Conservation (phyloP, 2,329 filamentous ascomycete genomes). For the Fusarium sp. region DNA sequence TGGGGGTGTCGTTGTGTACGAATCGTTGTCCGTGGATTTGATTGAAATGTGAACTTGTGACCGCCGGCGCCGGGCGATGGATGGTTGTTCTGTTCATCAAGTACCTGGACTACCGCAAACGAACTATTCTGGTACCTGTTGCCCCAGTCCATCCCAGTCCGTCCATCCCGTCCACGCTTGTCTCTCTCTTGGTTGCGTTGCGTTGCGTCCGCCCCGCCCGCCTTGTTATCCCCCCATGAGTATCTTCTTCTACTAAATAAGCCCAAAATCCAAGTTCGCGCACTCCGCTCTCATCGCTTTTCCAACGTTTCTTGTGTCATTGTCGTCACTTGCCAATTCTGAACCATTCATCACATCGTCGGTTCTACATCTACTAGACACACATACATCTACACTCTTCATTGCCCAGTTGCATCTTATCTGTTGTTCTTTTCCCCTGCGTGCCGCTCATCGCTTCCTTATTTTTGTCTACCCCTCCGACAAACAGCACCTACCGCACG, state of each 20-base stretch:
- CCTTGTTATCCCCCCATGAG: background rate
- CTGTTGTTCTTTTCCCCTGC: background rate
- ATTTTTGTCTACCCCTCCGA: constrained; percentile 41
- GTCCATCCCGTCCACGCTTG: constrained; percentile 3
- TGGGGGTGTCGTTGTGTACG: constrained; percentile 18
- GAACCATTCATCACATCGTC: constrained; percentile 17
- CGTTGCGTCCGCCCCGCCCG: constrained; percentile 9
- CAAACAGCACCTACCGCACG: constrained; percentile 7
- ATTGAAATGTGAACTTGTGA: constrained; percentile 41
- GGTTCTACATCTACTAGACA: background rate
- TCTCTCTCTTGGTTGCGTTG: background rate
- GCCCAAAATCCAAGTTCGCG: constrained; percentile 34
- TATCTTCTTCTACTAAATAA: background rate
- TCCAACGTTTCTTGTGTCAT: constrained; percentile 21
- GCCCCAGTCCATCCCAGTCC: constrained; percentile 9
- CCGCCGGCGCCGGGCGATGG: constrained; percentile 39
- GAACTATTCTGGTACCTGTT: constrained; percentile 20
- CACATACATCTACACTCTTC: background rate
- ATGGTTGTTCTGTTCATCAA: background rate
- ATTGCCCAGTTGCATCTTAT: background rate
- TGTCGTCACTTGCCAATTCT: constrained; percentile 29
- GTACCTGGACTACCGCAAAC: constrained; percentile 32
- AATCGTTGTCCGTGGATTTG: constrained; percentile 26
- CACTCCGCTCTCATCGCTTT: constrained; percentile 14
- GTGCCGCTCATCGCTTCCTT: constrained; percentile 20